These are phyloP conservation scores for Guyanaporus albipodus DNA, from an alignment of 768 basidiomycete species.

Conservation along the genomic window DNA sequence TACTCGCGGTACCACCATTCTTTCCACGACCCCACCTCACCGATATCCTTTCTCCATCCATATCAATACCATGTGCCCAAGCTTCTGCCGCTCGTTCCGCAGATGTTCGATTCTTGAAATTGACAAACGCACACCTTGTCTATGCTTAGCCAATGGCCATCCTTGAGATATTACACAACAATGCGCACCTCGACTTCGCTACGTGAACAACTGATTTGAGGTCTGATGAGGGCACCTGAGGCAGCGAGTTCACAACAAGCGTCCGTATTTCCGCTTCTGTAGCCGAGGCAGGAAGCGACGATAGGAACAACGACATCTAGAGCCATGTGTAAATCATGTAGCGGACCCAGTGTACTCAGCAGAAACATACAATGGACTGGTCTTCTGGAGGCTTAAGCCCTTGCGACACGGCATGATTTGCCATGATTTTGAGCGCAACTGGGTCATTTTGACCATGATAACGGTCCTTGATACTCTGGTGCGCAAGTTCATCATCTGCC, in stretches of 20 bases:
- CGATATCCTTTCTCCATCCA: slow-evolving; percentile 67
- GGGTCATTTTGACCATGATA: slow-evolving; percentile 93
- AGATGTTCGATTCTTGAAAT: slow-evolving; percentile 77
- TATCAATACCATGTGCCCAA: slow-evolving; percentile 87
- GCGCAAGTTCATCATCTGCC: slow-evolving; percentile 72
- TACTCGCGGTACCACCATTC: slow-evolving; percentile 36
- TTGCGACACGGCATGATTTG: slow-evolving; percentile 70
- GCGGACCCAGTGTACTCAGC: neutral
- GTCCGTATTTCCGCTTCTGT: slow-evolving; percentile 76
- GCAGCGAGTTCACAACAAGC: slow-evolving; percentile 62
- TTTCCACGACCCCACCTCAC: slow-evolving; percentile 89
- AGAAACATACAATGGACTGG: slow-evolving; percentile 63
- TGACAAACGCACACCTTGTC: slow-evolving; percentile 87
- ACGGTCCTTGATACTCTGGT: slow-evolving; percentile 92
- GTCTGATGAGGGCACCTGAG: slow-evolving; percentile 56
- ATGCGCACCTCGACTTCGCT: slow-evolving; percentile 64
- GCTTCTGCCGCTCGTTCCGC: slow-evolving; percentile 88
- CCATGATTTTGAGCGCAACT: slow-evolving; percentile 87
- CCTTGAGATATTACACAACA: neutral
- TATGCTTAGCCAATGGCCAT: neutral
- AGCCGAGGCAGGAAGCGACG: slow-evolving; percentile 64
- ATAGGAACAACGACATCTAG: slow-evolving; percentile 84
- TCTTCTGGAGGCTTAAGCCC: slow-evolving; percentile 93
- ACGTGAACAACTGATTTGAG: slow-evolving; percentile 86
- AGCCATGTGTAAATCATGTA: slow-evolving; percentile 1